A percentile compares a stretch with the other conserved stretches of the same genome.
phyloP scores from a whole-genome alignment of 2,329 filamentous ascomycete genomes.

The Phialophora macrospora region DNA sequence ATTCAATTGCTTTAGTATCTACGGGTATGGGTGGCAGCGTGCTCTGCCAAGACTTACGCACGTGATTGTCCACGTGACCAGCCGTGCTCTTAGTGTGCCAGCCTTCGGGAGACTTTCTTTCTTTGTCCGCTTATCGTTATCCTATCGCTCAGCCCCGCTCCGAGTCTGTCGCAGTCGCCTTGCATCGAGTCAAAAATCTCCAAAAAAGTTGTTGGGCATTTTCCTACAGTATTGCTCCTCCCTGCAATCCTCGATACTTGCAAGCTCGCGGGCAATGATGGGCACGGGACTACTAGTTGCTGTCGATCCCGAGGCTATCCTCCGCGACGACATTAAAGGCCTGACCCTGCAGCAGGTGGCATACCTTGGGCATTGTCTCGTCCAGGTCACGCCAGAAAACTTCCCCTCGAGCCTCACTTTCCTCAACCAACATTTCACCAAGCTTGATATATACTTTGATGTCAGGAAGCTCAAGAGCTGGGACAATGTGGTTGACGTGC shows the following conservation, averaged over 20 bases:
- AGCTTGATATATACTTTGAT: slow-evolving; percentile 72
- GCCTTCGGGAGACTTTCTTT: slow-evolving; percentile 10
- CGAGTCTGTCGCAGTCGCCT: not conserved
- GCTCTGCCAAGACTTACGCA: too few species aligned
- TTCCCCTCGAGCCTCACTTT: slow-evolving; percentile 57
- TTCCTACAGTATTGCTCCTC: not conserved
- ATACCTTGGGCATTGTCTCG: slow-evolving; percentile 63
- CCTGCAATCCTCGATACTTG: not conserved
- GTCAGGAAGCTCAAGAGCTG: slow-evolving; percentile 69
- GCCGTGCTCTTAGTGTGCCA: too few species aligned
- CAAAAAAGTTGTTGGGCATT: slow-evolving; percentile 14
- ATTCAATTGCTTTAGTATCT: too few species aligned
- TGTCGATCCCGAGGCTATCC: slow-evolving; percentile 33
- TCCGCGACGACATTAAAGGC: slow-evolving; percentile 48
- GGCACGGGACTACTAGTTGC: slow-evolving; percentile 33
- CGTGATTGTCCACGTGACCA: too few species aligned
- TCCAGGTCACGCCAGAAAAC: slow-evolving; percentile 56
- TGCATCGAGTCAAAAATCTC: slow-evolving; percentile 8
- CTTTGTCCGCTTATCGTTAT: slow-evolving; percentile 9
- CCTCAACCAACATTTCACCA: slow-evolving; percentile 61
- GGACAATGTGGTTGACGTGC: slow-evolving; percentile 76
- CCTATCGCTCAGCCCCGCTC: slow-evolving; percentile 3
- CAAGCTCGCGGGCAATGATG: slow-evolving; percentile 17
- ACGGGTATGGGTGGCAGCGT: too few species aligned
- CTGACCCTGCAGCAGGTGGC: slow-evolving; percentile 60